Conservation (phyloP, 305 asterid species). For the Galium porrigens region DNA sequence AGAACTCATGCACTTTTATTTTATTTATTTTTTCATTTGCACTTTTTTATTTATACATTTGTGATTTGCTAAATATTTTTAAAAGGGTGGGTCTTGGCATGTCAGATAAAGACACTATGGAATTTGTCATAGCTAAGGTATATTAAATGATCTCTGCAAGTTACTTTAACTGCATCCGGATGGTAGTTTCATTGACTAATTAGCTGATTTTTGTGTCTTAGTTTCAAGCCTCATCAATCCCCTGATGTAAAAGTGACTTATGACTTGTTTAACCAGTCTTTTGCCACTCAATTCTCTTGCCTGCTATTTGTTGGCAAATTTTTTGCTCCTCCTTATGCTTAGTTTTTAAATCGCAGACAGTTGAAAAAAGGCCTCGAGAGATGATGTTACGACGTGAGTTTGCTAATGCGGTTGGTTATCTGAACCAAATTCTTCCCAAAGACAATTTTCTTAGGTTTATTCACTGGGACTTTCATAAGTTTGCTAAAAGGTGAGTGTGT, state of each 20-base stretch:
- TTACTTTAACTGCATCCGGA: background rate
- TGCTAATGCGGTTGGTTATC: constrained; percentile 86
- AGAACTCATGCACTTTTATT: background rate
- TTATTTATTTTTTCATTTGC: no score
- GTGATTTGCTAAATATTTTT: constrained; percentile 2
- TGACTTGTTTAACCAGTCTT: background rate
- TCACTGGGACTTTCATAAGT: constrained; percentile 98
- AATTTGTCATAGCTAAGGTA: background rate
- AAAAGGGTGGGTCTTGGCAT: background rate
- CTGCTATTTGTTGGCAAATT: background rate
- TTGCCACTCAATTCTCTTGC: background rate
- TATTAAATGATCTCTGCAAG: background rate
- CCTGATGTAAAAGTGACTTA: background rate
- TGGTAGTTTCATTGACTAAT: background rate
- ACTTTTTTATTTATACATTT: no score
- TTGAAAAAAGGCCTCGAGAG: constrained; percentile 94
- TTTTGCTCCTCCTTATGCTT: background rate
- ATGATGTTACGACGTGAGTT: constrained; percentile 99
- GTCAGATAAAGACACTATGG: no score
- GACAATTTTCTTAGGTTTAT: constrained; percentile 75
- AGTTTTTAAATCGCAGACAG: constrained; percentile 43
- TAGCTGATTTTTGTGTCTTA: background rate
- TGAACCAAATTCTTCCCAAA: constrained; percentile 71
- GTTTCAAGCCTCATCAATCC: background rate
- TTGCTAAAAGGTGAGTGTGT: constrained; percentile 64